These are phyloP conservation scores for Trypanosomatidae sp. DNA, from an alignment of 208 protist genomes.

Conservation along the genomic window DNA sequence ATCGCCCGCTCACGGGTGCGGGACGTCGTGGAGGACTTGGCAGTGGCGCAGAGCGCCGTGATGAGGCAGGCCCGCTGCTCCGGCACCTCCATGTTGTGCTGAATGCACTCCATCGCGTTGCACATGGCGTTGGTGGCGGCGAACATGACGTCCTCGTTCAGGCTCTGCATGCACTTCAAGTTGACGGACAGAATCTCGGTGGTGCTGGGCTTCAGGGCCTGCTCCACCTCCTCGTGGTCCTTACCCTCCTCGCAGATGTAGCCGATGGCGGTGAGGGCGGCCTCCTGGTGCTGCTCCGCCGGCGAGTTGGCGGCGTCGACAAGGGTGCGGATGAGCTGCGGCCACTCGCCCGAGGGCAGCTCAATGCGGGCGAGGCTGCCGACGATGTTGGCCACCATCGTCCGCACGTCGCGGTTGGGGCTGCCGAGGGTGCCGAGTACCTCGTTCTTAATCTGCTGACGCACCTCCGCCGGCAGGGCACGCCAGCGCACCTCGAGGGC, in stretches of 20 bases:
- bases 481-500: slow-evolving; percentile 73
- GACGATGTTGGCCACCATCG: slow-evolving; percentile 93
- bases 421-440: slow-evolving; percentile 85
- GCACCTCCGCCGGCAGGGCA: slow-evolving; percentile 46
- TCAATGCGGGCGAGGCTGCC: slow-evolving; percentile 96
- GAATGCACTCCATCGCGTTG: slow-evolving; percentile 96
- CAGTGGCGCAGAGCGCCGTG: slow-evolving; percentile 83
- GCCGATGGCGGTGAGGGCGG: slow-evolving; percentile 94
- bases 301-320: slow-evolving; percentile 56
- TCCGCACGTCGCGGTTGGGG: slow-evolving; percentile 79
- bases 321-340: slow-evolving; percentile 89
- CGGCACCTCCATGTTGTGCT: slow-evolving; percentile 92
- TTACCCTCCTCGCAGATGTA: slow-evolving; percentile 97
- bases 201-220: slow-evolving; percentile 66
- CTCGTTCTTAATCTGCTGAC: slow-evolving; percentile 68
- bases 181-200: slow-evolving; percentile 91
- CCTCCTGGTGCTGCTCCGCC: slow-evolving; percentile 86
- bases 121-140: slow-evolving; percentile 93
- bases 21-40: slow-evolving; percentile 26
- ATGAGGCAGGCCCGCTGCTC: slow-evolving; percentile 93
- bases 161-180: slow-evolving; percentile 85
- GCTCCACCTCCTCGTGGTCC: slow-evolving; percentile 65
- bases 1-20: slow-evolving; percentile 89
- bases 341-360: slow-evolving; percentile 94
- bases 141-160: slow-evolving; percentile 78